Conservation (phyloP, 1,139 yeast genomes). For the Kurtzmaniella quercitrusa region DNA sequence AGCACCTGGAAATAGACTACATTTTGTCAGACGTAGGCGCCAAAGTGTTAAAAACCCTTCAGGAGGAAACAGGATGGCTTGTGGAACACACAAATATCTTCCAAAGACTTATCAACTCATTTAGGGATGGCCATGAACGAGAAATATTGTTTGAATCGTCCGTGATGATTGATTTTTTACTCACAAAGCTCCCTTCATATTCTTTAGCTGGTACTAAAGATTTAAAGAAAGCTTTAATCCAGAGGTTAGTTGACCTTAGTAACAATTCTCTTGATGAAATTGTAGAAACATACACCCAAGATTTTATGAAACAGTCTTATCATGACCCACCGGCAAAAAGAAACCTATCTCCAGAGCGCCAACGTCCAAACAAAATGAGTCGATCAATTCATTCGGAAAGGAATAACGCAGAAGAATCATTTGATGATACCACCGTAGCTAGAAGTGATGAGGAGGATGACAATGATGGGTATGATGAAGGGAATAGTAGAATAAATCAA, state of each 20-base stretch:
- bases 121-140: constrained; percentile 46
- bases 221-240: background rate
- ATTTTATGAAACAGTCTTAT: constrained; percentile 25
- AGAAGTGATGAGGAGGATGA: constrained; percentile 1
- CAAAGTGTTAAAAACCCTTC: constrained; percentile 40
- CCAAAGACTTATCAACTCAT: constrained; percentile 33
- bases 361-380: constrained; percentile 1
- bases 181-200: constrained; percentile 23
- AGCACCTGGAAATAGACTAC: constrained; percentile 47
- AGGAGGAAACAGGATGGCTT: constrained; percentile 55
- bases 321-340: constrained; percentile 10
- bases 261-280: constrained; percentile 37
- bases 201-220: background rate
- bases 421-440: background rate
- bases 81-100: constrained; percentile 37
- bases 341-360: background rate
- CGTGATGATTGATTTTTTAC: constrained; percentile 39
- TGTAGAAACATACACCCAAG: constrained; percentile 26
- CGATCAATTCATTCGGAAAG: constrained; percentile 1
- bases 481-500: constrained; percentile 2
- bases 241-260: constrained; percentile 22
- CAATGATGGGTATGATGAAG: constrained; percentile 18
- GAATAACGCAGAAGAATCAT: constrained; percentile 1
- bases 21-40: constrained; percentile 39
- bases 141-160: constrained; percentile 56